Conservation (phyloP, 1,139 yeast species). For the Tardiomyces depauwii region DNA sequence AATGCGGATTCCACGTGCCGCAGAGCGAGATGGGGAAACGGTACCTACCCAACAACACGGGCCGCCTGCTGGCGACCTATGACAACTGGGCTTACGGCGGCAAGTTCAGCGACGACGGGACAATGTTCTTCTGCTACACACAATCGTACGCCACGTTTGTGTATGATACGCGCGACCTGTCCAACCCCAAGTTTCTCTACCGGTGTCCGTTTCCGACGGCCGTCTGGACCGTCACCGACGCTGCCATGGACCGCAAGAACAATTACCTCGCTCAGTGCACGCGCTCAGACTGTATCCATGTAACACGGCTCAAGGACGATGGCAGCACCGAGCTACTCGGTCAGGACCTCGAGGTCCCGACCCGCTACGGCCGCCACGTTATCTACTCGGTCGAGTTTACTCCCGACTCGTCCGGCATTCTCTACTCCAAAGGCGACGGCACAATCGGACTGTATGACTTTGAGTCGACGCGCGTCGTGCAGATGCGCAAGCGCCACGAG, state of each 20-base stretch:
- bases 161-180: background rate
- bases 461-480: conserved; percentile 39
- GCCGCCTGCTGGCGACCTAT: background rate
- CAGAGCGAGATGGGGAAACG: background rate
- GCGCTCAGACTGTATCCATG: background rate
- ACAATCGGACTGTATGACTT: background rate
- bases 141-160: background rate
- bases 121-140: background rate
- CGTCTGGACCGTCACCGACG: background rate
- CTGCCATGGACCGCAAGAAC: background rate
- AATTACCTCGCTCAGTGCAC: background rate
- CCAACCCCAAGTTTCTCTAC: background rate
- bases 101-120: background rate
- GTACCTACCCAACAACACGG: background rate
- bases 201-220: background rate
- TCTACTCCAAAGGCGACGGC: background rate
- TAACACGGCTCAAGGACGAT: background rate
- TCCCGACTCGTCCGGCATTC: conserved; percentile 2
- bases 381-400: conserved; percentile 13
- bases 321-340: background rate
- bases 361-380: background rate
- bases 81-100: background rate
- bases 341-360: background rate
- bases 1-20: background rate
- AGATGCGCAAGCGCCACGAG: conserved; percentile 49